phyloP scores from a whole-genome alignment of 345 rosid genomes.

The Kernera saxatilis region DNA sequence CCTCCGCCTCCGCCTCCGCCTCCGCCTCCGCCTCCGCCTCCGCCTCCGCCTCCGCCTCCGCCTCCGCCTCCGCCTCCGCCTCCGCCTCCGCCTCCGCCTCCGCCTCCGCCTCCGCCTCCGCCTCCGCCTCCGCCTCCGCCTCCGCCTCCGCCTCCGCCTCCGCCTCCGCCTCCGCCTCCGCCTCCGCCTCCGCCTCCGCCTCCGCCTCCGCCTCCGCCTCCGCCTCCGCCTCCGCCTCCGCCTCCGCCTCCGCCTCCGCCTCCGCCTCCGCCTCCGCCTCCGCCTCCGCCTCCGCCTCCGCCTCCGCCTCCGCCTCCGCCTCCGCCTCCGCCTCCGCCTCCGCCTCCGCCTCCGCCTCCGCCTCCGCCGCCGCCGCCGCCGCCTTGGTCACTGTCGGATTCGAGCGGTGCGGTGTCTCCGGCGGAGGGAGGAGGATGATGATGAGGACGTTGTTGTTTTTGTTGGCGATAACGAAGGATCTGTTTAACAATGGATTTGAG shows the following conservation, averaged over 20 bases:
- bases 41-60: background rate
- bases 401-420: conserved; percentile 6
- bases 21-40: background rate
- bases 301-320: background rate
- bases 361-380: too few species aligned
- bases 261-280: background rate
- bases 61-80: background rate
- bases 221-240: background rate
- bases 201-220: background rate
- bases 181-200: background rate
- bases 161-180: background rate
- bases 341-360: background rate
- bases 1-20: background rate
- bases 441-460: conserved; percentile 18
- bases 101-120: background rate
- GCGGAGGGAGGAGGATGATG: background rate
- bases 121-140: background rate
- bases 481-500: conserved; percentile 55
- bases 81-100: background rate
- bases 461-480: conserved; percentile 24
- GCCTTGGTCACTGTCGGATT: too few species aligned
- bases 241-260: background rate
- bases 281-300: background rate
- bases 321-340: background rate
- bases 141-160: background rate